Evolutionary conservation across 2,329 filamentous ascomycete genomes (phyloP).

Genomic region (Penicillium brasilianum): DNA sequence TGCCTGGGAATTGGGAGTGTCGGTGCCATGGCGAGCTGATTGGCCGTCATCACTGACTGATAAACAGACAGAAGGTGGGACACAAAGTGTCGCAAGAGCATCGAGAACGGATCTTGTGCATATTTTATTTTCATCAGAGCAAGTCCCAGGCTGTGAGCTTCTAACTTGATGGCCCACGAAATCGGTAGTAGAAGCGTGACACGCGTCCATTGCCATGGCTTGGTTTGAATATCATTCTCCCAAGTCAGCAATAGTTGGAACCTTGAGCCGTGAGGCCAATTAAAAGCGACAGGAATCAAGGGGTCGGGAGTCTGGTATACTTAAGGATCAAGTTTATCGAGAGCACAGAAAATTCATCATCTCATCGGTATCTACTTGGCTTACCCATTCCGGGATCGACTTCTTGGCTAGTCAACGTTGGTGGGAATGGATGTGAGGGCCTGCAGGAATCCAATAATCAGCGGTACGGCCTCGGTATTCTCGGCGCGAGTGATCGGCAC

Average conservation of each 20-base stretch:
- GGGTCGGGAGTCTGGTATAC: neutral
- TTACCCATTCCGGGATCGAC: neutral
- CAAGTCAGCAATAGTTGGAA: neutral
- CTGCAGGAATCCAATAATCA: neutral
- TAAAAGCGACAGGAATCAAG: neutral
- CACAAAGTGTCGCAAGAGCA: slow-evolving; percentile 6
- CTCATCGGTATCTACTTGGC: neutral
- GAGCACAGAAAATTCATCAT: neutral
- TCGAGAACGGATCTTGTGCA: slow-evolving; percentile 2
- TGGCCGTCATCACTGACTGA: slow-evolving; percentile 3
- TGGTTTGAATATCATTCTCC: neutral
- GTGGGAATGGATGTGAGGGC: neutral
- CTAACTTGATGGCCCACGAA: neutral
- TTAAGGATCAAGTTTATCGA: neutral
- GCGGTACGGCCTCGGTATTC: neutral
- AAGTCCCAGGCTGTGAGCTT: neutral
- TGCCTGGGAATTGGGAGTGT: neutral
- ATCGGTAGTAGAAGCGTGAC: neutral
- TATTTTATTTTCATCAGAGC: slow-evolving; percentile 1
- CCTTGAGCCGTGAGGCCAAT: neutral
- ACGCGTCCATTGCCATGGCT: neutral
- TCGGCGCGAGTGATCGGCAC: neutral
- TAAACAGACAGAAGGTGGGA: slow-evolving; percentile 2
- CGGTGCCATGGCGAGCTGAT: neutral
- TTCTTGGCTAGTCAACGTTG: neutral